Conservation (phyloP, 495 filamentous ascomycete species). For the Daldinia loculata region DNA sequence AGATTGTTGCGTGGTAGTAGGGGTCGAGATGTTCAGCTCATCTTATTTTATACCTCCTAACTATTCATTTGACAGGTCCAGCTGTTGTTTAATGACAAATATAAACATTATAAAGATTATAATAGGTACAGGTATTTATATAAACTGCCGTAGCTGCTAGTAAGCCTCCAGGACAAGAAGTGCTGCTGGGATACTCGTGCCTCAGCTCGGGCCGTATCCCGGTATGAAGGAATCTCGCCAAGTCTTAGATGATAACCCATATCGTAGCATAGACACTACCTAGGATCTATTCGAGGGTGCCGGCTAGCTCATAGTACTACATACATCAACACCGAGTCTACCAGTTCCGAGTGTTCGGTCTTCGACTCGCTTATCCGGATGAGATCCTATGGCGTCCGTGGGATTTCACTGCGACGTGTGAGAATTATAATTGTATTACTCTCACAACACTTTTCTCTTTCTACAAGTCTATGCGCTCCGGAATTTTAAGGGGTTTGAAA, state of each 20-base stretch:
- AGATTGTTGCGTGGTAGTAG: neutral
- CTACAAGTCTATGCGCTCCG: neutral
- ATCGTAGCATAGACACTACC: neutral
- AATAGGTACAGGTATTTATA: no score
- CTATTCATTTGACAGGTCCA: neutral
- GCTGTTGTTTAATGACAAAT: neutral
- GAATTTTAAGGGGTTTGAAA: neutral
- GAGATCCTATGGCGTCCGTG: neutral
- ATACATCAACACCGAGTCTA: neutral
- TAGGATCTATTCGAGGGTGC: neutral
- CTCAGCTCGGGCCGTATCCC: neutral
- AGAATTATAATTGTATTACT: neutral
- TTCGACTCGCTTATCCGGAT: neutral
- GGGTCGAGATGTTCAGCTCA: neutral
- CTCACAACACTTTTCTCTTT: neutral
- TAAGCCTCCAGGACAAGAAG: neutral
- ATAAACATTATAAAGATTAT: neutral
- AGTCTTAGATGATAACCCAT: neutral
- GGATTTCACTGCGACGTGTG: neutral
- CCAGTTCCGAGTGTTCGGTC: neutral
- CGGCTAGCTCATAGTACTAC: neutral
- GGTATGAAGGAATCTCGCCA: neutral
- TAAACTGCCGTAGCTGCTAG: no score
- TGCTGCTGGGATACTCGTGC: neutral
- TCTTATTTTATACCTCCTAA: neutral